Conservation (phyloP, 495 filamentous ascomycete species). For the Podospora anserina region DNA sequence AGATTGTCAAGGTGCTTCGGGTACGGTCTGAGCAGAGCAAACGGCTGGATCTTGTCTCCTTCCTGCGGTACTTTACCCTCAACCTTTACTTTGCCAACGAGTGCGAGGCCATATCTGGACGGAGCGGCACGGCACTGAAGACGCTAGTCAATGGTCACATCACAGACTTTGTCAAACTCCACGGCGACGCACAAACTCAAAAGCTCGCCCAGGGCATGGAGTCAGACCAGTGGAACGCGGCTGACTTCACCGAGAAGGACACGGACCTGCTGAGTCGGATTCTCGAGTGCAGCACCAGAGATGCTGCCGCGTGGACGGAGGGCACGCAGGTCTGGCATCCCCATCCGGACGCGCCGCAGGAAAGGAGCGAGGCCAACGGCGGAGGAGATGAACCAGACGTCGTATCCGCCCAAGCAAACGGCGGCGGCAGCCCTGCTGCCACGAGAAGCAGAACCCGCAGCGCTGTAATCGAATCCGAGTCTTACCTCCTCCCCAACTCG, state of each 20-base stretch:
- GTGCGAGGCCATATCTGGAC: conserved; percentile 91
- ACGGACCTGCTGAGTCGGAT: conserved; percentile 62
- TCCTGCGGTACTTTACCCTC: conserved; percentile 88
- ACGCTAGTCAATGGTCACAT: conserved; percentile 89
- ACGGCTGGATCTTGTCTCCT: conserved; percentile 68
- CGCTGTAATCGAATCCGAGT: conserved; percentile 79
- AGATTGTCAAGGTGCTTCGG: conserved; percentile 86
- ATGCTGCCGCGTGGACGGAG: conserved; percentile 70
- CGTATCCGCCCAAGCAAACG: conserved; percentile 45
- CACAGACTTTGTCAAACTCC: conserved; percentile 74
- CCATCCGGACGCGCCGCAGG: conserved; percentile 34
- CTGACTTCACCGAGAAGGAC: conserved; percentile 72
- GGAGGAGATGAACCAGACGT: background rate
- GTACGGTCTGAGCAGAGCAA: conserved; percentile 82
- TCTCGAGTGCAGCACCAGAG: conserved; percentile 73
- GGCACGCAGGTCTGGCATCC: conserved; percentile 69
- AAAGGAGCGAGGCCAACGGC: conserved; percentile 13
- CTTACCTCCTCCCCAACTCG: conserved; percentile 81
- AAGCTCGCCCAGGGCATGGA: conserved; percentile 81
- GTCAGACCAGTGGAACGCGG: conserved; percentile 82
- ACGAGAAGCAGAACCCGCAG: conserved; percentile 46
- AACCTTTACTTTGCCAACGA: conserved; percentile 95
- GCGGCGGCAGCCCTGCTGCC: conserved; percentile 44
- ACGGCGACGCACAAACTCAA: conserved; percentile 74
- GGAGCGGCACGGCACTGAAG: conserved; percentile 79